These are phyloP conservation scores for Ceratocystis papillata DNA, from an alignment of 2,329 filamentous ascomycete species.

Conservation along the genomic window DNA sequence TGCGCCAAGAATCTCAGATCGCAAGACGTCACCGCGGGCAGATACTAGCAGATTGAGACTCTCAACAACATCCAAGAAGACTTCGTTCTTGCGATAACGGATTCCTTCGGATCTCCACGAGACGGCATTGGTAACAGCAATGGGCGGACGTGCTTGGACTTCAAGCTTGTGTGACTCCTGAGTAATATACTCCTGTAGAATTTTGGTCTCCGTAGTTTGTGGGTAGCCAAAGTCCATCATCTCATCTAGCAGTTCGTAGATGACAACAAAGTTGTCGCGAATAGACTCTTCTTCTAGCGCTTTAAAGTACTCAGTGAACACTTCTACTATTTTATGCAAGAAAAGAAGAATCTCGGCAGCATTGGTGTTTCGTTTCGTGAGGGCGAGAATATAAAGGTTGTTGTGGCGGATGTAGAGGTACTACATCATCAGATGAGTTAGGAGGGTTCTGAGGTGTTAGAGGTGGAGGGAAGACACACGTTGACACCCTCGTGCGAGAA, in stretches of 20 bases:
- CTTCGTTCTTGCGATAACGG: constrained; percentile 97
- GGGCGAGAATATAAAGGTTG: constrained; percentile 93
- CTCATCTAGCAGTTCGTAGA: constrained; percentile 96
- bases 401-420: constrained; percentile 99
- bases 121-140: constrained; percentile 95
- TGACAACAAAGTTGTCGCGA: constrained; percentile 97
- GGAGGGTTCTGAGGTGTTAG: constrained; percentile 24
- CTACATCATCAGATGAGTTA: constrained; percentile 36
- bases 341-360: constrained; percentile 97
- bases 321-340: constrained; percentile 94
- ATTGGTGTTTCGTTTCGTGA: constrained; percentile 98
- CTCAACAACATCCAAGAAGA: constrained; percentile 95
- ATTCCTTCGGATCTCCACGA: constrained; percentile 98
- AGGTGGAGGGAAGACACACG: constrained; percentile 43
- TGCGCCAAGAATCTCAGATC: constrained; percentile 90
- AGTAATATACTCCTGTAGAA: constrained; percentile 97
- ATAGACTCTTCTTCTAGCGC: constrained; percentile 97
- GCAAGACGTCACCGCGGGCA: constrained; percentile 84
- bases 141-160: constrained; percentile 87
- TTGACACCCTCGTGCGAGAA: constrained; percentile 99
- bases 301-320: constrained; percentile 99
- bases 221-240: constrained; percentile 99
- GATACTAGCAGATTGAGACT: constrained; percentile 92
- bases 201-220: constrained; percentile 96
- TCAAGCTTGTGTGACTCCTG: constrained; percentile 98